These are phyloP conservation scores for Fusarium chlamydosporum DNA, from an alignment of 2,329 filamentous ascomycete genomes.

Conservation along the genomic window DNA sequence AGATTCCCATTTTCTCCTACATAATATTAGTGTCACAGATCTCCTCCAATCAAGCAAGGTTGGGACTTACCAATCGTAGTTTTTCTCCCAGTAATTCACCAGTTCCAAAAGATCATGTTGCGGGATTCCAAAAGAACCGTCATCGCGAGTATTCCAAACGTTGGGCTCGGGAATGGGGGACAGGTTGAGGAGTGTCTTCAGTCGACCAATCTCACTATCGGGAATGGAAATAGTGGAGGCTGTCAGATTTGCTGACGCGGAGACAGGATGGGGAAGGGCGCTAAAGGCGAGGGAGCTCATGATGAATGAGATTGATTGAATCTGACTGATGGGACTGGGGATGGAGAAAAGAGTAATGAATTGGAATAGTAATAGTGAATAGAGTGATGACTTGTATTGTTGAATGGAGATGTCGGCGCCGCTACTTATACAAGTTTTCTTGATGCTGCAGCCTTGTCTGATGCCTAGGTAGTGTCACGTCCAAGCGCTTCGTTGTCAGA, in stretches of 20 bases:
- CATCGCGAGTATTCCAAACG: slow-evolving; percentile 9
- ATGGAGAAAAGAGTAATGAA: fast-evolving
- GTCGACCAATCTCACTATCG: slow-evolving; percentile 2
- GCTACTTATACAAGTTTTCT: not conserved
- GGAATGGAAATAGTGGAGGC: slow-evolving; percentile 24
- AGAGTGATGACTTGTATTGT: not conserved
- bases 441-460: not conserved
- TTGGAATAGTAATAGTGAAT: too few relatives aligned
- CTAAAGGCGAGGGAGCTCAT: slow-evolving; percentile 18
- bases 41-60: too few relatives aligned
- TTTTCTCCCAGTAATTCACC: slow-evolving; percentile 13
- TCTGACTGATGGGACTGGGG: not conserved
- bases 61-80: slow-evolving; percentile 11
- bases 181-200: slow-evolving; percentile 19
- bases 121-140: slow-evolving; percentile 9
- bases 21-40: not conserved
- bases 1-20: slow-evolving; percentile 36
- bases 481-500: not conserved
- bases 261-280: not conserved
- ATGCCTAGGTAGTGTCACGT: not conserved
- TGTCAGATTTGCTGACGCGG: slow-evolving; percentile 27
- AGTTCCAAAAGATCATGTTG: not conserved
- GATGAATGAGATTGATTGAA: fast-evolving
- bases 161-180: slow-evolving; percentile 5
- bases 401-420: not conserved